A percentile compares a stretch with the other conserved stretches of the same genome.
Conservation (phyloP, 2,329 filamentous ascomycete species). For the Aschersonia sp. region DNA sequence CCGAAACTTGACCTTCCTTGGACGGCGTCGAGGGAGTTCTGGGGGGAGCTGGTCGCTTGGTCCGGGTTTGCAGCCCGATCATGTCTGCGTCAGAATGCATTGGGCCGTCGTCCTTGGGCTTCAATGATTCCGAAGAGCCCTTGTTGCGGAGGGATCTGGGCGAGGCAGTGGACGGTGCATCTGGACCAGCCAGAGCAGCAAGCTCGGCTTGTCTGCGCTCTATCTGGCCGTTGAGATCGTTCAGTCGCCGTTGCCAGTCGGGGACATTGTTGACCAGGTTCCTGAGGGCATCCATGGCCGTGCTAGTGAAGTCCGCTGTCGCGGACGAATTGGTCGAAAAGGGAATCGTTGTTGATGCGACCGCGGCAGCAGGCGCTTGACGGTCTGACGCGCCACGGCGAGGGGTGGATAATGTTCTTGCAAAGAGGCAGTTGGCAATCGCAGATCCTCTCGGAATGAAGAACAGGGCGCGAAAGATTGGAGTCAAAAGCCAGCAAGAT, state of each 20-base stretch:
- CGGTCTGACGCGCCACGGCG: conserved; percentile 15
- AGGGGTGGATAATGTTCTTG: not conserved
- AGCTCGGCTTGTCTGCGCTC: conserved; percentile 46
- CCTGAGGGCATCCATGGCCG: conserved; percentile 41
- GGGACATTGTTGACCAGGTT: conserved; percentile 41
- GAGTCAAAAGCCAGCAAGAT: not conserved
- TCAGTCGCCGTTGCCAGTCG: conserved; percentile 43
- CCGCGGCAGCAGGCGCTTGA: conserved; percentile 13
- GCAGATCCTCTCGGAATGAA: not conserved
- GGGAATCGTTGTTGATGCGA: not conserved
- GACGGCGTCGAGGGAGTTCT: conserved; percentile 9
- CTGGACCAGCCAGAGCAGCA: conserved; percentile 26
- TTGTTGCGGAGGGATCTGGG: conserved; percentile 32
- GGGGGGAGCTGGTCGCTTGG: conserved; percentile 3
- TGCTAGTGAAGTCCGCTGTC: conserved; percentile 16
- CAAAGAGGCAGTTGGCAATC: too few relatives aligned
- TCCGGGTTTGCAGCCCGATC: not conserved
- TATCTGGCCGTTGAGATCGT: conserved; percentile 46
- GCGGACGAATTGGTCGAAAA: conserved; percentile 11
- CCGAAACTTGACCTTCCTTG: conserved; percentile 7
- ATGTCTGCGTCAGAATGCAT: conserved; percentile 9
- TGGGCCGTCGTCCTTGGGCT: conserved; percentile 29
- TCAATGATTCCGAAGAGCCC: conserved; percentile 39
- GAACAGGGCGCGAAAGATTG: not conserved
- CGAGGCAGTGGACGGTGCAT: conserved; percentile 11